Evolutionary conservation across 495 filamentous ascomycete species (phyloP).

Genomic region (Sabuloglossum arenarium): DNA sequence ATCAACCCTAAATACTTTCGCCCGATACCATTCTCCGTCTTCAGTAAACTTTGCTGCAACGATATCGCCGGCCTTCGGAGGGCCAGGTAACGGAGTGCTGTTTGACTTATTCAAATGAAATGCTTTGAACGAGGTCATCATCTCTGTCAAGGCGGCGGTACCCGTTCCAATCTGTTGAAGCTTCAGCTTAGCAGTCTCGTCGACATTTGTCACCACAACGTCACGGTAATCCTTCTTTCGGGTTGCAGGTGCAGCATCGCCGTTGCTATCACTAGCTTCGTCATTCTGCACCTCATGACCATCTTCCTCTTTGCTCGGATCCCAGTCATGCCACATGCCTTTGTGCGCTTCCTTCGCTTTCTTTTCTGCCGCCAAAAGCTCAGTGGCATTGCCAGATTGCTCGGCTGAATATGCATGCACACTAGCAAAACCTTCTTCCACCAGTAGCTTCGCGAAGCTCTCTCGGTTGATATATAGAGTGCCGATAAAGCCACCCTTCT

Average conservation of each 20-base stretch:
- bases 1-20: conserved; percentile 76
- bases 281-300: conserved; percentile 16
- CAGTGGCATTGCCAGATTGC: conserved; percentile 71
- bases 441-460: conserved; percentile 81
- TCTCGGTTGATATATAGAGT: conserved; percentile 85
- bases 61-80: conserved; percentile 78
- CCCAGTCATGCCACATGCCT: conserved; percentile 84
- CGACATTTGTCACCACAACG: conserved; percentile 75
- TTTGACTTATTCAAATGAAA: conserved; percentile 57
- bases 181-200: conserved; percentile 55
- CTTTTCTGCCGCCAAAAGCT: conserved; percentile 73
- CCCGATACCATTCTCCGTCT: conserved; percentile 89
- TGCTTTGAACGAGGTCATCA: conserved; percentile 74
- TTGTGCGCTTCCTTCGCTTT: conserved; percentile 71
- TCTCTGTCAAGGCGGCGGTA: conserved; percentile 55
- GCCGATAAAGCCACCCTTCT: conserved; percentile 93
- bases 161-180: conserved; percentile 71
- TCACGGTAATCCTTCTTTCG: conserved; percentile 74
- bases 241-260: conserved; percentile 27
- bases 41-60: conserved; percentile 76
- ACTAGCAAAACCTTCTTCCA: conserved; percentile 82
- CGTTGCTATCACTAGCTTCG: conserved; percentile 26
- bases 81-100: conserved; percentile 49
- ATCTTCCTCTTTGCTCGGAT: conserved; percentile 53
- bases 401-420: conserved; percentile 92